Percentiles rank a stretch among this genome's conserved stretches.
Evolutionary conservation across 768 basidiomycete species (phyloP).

Genomic region (Leccinum subtestaceum): DNA sequence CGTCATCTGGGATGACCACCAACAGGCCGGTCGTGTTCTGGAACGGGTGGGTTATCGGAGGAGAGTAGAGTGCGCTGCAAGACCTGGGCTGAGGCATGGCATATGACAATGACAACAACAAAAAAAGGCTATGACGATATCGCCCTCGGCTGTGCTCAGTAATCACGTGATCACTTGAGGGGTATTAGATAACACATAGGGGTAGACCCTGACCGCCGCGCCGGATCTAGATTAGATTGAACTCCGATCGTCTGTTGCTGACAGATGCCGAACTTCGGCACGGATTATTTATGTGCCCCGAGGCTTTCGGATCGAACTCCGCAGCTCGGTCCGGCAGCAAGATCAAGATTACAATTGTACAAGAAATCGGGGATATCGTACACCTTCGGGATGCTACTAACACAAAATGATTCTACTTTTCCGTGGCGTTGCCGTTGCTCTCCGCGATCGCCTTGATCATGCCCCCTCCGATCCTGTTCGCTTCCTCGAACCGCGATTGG

Average conservation of each 20-base stretch:
- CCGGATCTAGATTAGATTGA: background rate
- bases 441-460: constrained; percentile 90
- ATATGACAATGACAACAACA: background rate
- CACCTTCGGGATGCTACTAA: background rate
- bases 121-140: background rate
- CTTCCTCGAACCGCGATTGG: constrained; percentile 83
- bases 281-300: background rate
- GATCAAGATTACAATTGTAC: background rate
- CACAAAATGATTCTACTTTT: constrained; percentile 1
- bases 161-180: background rate
- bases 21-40: constrained; percentile 45
- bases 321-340: background rate
- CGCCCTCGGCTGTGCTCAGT: background rate
- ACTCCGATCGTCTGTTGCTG: background rate
- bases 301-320: background rate
- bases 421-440: constrained; percentile 31
- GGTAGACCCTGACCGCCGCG: background rate
- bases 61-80: constrained; percentile 4
- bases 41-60: constrained; percentile 39
- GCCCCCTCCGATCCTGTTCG: constrained; percentile 71
- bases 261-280: background rate
- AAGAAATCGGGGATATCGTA: background rate
- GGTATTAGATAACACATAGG: background rate
- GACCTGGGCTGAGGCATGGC: constrained; percentile 12
- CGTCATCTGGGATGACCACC: constrained; percentile 51